A percentile compares a stretch with the other conserved stretches of the same genome.
phyloP scores from a whole-genome alignment of 2,329 filamentous ascomycete genomes.

The Colletotrichum sp. region DNA sequence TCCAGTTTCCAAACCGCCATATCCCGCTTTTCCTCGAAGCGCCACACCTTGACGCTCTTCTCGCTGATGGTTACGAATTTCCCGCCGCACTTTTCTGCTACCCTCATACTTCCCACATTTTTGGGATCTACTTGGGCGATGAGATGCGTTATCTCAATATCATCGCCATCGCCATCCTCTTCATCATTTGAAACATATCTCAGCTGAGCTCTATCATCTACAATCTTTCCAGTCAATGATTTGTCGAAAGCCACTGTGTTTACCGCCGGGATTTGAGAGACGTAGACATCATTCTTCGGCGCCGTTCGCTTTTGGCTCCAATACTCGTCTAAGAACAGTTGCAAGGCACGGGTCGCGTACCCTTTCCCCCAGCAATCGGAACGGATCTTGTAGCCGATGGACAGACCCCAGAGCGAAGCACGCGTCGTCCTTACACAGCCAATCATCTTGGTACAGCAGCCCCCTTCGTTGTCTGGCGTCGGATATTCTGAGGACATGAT shows the following conservation, averaged over 20 bases:
- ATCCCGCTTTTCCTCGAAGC: not conserved
- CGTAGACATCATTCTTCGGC: not conserved
- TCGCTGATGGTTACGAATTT: not conserved
- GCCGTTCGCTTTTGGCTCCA: not conserved
- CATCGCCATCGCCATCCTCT: not conserved
- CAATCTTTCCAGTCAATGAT: rapidly evolving
- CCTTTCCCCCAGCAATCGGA: conserved; percentile 1
- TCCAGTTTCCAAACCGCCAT: conserved; percentile 2
- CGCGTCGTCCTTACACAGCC: not conserved
- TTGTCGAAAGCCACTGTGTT: not conserved
- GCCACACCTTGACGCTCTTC: conserved; percentile 1
- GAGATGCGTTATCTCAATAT: not conserved
- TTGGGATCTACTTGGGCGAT: not conserved
- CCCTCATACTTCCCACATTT: not conserved
- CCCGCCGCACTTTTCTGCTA: not conserved
- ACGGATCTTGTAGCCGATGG: not conserved
- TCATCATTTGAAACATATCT: not conserved
- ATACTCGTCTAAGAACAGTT: not conserved
- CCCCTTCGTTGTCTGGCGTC: not conserved
- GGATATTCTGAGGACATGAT: not conserved
- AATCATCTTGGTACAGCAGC: not conserved
- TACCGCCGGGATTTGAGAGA: not conserved
- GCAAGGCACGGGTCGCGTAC: not conserved
- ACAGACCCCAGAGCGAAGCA: not conserved
- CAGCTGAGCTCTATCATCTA: not conserved